Evolutionary conservation across 306 rosid genomes (phyloP).

Genomic region (Albizia julibrissin): DNA sequence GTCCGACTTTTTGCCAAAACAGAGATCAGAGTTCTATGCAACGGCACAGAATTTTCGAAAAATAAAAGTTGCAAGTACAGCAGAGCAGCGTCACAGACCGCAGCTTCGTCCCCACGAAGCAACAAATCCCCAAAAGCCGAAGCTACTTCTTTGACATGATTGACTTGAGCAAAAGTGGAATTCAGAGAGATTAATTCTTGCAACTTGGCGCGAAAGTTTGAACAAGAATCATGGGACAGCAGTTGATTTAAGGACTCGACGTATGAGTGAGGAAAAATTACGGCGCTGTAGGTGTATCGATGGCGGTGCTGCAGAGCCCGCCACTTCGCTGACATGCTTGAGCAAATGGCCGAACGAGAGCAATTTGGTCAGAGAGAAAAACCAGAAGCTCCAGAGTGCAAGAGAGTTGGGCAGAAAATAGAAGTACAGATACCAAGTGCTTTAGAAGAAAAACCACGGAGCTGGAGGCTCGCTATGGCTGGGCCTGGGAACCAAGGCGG

Average conservation of each 20-base stretch:
- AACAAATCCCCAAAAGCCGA: constrained; percentile 55
- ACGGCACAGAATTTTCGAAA: constrained; percentile 69
- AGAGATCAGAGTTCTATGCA: constrained; percentile 72
- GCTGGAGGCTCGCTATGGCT: not conserved
- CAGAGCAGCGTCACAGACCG: constrained; percentile 40
- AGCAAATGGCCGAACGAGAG: constrained; percentile 8
- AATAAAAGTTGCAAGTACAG: constrained; percentile 69
- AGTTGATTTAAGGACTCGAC: constrained; percentile 41
- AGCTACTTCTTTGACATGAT: constrained; percentile 55
- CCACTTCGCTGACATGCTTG: constrained; percentile 93
- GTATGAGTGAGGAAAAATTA: constrained; percentile 61
- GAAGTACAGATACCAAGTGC: not conserved
- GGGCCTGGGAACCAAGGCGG: not conserved
- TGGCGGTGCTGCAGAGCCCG: constrained; percentile 98
- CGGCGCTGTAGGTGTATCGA: constrained; percentile 88
- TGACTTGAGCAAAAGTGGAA: constrained; percentile 70
- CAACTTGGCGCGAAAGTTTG: constrained; percentile 51
- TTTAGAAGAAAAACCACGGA: not conserved
- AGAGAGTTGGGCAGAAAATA: not conserved
- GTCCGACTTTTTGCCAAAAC: constrained; percentile 52
- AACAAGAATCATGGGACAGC: constrained; percentile 23
- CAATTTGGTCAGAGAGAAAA: not conserved
- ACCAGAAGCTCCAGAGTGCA: not conserved
- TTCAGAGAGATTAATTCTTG: constrained; percentile 49
- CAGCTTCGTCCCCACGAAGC: constrained; percentile 34